phyloP scores from a whole-genome alignment of 805 yeast genomes.

The Wickerhamiella brachini region DNA sequence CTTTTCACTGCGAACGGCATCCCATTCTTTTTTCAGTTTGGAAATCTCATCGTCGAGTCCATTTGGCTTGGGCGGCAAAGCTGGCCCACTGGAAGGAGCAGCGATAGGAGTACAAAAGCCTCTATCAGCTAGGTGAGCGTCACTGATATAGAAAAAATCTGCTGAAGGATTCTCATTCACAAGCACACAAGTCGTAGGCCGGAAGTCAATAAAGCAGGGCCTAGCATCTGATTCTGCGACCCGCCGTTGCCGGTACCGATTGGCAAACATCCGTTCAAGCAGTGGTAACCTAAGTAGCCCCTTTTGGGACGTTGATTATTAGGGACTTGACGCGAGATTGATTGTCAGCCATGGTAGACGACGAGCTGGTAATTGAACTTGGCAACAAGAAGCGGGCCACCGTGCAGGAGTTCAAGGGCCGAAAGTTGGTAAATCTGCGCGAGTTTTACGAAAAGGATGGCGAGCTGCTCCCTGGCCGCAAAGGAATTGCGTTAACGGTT shows the following conservation, averaged over 20 bases:
- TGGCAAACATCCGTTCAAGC: constrained; percentile 22
- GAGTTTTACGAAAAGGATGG: constrained; percentile 58
- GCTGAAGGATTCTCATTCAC: constrained; percentile 31
- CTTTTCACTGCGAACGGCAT: constrained; percentile 4
- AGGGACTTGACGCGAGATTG: too few relatives aligned
- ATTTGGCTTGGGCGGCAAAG: constrained; percentile 3
- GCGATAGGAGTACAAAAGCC: constrained; percentile 22
- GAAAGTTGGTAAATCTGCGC: constrained; percentile 63
- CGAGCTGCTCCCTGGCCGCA: constrained; percentile 66
- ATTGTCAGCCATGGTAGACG: neutral
- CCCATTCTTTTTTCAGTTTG: constrained; percentile 23
- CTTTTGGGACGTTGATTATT: too few relatives aligned
- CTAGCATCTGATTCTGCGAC: constrained; percentile 34
- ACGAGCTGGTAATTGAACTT: constrained; percentile 22
- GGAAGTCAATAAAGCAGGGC: constrained; percentile 41
- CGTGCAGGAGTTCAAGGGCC: constrained; percentile 56
- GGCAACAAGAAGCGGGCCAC: constrained; percentile 56
- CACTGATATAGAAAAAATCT: constrained; percentile 43
- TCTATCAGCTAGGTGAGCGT: constrained; percentile 34
- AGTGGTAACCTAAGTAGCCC: neutral
- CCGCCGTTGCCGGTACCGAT: constrained; percentile 32
- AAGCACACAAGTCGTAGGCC: constrained; percentile 37
- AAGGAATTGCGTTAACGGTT: constrained; percentile 27
- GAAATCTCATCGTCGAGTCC: constrained; percentile 23
- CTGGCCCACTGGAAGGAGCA: neutral